phyloP scores from a whole-genome alignment of 2,329 filamentous ascomycete genomes.

The Talaromyces sp. region DNA sequence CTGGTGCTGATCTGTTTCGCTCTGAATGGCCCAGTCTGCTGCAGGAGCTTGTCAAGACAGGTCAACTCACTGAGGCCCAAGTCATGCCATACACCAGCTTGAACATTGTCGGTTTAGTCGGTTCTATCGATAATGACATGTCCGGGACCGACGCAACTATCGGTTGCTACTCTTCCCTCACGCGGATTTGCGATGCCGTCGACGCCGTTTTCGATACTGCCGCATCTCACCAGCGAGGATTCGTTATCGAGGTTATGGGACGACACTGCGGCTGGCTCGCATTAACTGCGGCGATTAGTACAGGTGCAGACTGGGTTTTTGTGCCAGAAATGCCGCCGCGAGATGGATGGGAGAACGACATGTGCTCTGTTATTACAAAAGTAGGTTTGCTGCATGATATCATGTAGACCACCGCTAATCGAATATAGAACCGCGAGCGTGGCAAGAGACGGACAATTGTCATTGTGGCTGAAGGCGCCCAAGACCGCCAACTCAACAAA shows the following conservation, averaged over 20 bases:
- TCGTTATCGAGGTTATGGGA: conserved; percentile 98
- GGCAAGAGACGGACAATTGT: conserved; percentile 98
- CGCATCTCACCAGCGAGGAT: conserved; percentile 90
- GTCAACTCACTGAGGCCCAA: conserved; percentile 65
- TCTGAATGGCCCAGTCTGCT: conserved; percentile 86
- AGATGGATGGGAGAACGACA: conserved; percentile 82
- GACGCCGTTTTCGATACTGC: conserved; percentile 92
- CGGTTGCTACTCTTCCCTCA: conserved; percentile 88
- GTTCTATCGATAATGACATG: conserved; percentile 97
- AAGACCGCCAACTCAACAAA: conserved; percentile 75
- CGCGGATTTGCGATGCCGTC: conserved; percentile 89
- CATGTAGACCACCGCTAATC: conserved; percentile 13
- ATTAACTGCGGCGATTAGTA: conserved; percentile 90
- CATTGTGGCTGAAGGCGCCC: conserved; percentile 92
- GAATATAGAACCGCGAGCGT: conserved; percentile 64
- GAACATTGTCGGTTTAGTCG: conserved; percentile 94
- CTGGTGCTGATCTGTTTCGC: conserved; percentile 89
- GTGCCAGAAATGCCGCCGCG: conserved; percentile 88
- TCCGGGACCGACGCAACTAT: conserved; percentile 96
- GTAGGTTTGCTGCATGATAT: conserved; percentile 38
- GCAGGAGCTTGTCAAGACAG: conserved; percentile 71
- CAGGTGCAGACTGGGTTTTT: conserved; percentile 93
- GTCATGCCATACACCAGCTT: conserved; percentile 73
- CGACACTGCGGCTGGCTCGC: conserved; percentile 97
- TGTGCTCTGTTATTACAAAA: conserved; percentile 71